Base-by-base conservation (phyloP, 2,329 filamentous ascomycete species). In the Monascus ruber region DNA sequence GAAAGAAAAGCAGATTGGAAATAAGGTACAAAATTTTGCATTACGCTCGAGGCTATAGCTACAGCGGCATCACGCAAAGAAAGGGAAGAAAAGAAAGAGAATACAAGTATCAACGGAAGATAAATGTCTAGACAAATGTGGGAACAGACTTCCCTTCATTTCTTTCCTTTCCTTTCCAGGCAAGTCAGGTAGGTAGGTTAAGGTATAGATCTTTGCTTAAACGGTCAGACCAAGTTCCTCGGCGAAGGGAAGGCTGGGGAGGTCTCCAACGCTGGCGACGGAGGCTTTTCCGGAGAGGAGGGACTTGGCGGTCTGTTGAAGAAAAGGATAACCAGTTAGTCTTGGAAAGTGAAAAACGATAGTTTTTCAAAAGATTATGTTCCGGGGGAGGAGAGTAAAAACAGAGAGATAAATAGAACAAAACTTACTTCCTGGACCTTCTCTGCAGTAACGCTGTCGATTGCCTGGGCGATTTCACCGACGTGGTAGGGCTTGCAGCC, bases 211-310 rank as follows among this genome's bases (percentile, higher is more conserved):
- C 17, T 17, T 17, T 17, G 17, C 17, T 77, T 93, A 98, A 76
- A 94, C 86, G 64, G 81, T 85, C 61, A 98, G 77, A 54, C 89
- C 93, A 63, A 98, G 74, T 62, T 98, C 91, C 69, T 88, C 85
- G 50, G 87, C 91, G 62, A 82, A 98, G 42, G 91, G 91, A 60
- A 98, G 79, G 56, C 82, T 76, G 66, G 85, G 83, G 54, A 98
- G 76, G 63, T 98, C 91, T 64, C 91, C 91, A 47, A 96, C 87
- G 42, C 85, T 75, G 46, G 86, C 83, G 47, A 95, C 84, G 39
- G 85, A 82, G 37, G 89, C 88, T 76, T 88, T 96, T 66, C 79
- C 79, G 51, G 88, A 83, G 49, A 96, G 72, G 53, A 95, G 75
- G 59, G 81, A 72, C 74, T 94, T 93, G 58, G 88, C 88, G 58